phyloP scores from a whole-genome alignment of 305 asterid genomes.

The Nicotiana rustica region DNA sequence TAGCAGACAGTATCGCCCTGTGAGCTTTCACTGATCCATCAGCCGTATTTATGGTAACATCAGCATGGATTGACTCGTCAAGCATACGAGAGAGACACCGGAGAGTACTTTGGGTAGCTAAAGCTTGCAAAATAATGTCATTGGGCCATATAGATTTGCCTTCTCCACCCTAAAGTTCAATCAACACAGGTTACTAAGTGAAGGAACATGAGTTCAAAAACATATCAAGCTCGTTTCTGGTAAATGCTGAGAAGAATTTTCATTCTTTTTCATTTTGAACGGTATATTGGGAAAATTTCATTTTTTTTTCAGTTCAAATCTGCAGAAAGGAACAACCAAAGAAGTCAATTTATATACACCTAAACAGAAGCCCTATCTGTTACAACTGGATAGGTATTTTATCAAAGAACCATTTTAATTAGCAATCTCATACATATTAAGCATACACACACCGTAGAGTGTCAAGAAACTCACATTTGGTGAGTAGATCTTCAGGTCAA shows the following conservation, averaged over 20 bases:
- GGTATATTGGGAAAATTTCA: background rate
- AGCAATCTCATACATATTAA: conserved; percentile 6
- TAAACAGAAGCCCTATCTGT: conserved; percentile 3
- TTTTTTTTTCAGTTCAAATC: background rate
- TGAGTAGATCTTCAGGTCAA: conserved; percentile 85
- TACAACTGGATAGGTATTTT: conserved; percentile 17
- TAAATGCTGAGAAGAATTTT: conserved; percentile 23
- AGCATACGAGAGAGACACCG: conserved; percentile 92
- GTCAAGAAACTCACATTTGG: conserved; percentile 61
- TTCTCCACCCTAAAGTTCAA: conserved; percentile 75
- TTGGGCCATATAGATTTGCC: conserved; percentile 83
- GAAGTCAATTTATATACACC: background rate
- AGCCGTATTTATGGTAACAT: conserved; percentile 82
- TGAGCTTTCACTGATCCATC: conserved; percentile 82
- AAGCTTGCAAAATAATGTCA: conserved; percentile 66
- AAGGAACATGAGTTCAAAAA: conserved; percentile 13
- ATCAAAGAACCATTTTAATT: conserved; percentile 24
- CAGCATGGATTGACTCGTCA: conserved; percentile 78
- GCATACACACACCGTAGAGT: background rate
- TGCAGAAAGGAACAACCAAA: conserved; percentile 24
- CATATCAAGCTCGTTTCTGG: background rate
- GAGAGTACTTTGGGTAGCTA: conserved; percentile 76
- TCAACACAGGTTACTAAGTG: conserved; percentile 16
- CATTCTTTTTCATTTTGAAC: conserved; percentile 18
- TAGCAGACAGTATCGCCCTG: conserved; percentile 85